Evolutionary conservation across 257 asterid species (phyloP), one percentile per base, ranked within the genome.

Genomic region (Nemophila menziesii): DNA sequence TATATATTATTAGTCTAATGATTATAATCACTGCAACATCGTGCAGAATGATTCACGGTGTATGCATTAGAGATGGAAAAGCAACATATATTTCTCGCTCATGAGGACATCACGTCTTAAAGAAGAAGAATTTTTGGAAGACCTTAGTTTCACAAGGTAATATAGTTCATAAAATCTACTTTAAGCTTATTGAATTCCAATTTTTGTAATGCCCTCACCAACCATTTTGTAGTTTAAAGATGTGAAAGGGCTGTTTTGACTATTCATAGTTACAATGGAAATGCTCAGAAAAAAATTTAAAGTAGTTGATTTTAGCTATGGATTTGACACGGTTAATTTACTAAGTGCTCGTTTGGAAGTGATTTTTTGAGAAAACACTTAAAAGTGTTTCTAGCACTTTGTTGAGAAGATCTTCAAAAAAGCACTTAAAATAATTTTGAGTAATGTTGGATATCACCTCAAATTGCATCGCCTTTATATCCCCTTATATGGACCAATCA

Each of bases 41-140:
- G 37, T 62, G 58, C 69, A 87, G 97, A 62, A 87, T 87, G 97
- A 83, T 87, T 57, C 97, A 87, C 62, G 95, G 95, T 22, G 48
- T 87, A 77, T 93, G 82, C 51, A 78, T 87, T 42, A 83, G 70
- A 75, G 82, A 80, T 68, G 97, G 97, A 49, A 87, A 83, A 69
- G 90, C 95, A 62, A 69, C 93, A 13, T 87, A 73, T 41, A 90
- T 87, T 49, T 87, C 95, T 42, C 97, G 93, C 52, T 87, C 59
- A 90, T 87, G 68, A 78, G 61, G 75, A 87, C 97, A 11, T 80
- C 97, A 15, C 72, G 70, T 39, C 83, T 83, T 50, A 77, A 80
- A 57, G 95, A 87, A 70, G 97, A 87, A 66, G 95, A 83, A 52
- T 73, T 38, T 75, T 56, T 62, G 92, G 92, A 1, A 83, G 84